Base-by-base conservation (phyloP, 495 filamentous ascomycete genomes). In the Terfezia boudieri region DNA sequence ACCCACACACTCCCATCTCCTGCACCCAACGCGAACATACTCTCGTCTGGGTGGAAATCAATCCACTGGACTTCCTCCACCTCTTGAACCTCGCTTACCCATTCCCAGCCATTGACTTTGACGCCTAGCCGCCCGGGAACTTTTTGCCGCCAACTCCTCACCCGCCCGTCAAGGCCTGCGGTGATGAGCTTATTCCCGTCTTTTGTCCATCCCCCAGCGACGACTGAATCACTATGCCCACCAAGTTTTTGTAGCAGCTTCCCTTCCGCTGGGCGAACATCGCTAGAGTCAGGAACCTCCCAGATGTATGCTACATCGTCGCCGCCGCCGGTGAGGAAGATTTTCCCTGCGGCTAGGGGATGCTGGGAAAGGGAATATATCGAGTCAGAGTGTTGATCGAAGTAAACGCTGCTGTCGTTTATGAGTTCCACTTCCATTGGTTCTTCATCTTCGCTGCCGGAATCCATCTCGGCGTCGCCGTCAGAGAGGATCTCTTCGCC, bases 31-130 rank as follows among this genome's bases (percentile, higher is more conserved):
- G 92, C 92, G 58, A 99, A 63, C n/a, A 83, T 78, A 67, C 70
- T 67, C 16, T 74, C 66, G 17, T 75, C 73, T 2, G 89, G 89
- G 64, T 84, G 94, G 0, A 84, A 71, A 0, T 73, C 66, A 7
- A 96, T 67, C 86, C 88, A 99, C 71, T 92, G 92, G 57, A 99
- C 81, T 67, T 95, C 89, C 57, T 89, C 81, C 1, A 94, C 88
- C 67, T 99, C 92, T 69, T 84, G 79, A 1, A 76, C 74, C 60
- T 82, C 78, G 20, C 73, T 78, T 4, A 84, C 64, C 65, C 83
- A 83, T 38, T 71, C 68, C 75, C 80, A 85, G 35, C 64, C 64
- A 14, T 65, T 60, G 5, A 63, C 55, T 32, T 32, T 32, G 26
- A 67, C 65, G 35, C 66, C 46, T 57, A 17, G 60, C 61, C 36